These are phyloP conservation scores for Multifurca ochricompacta DNA, from an alignment of 768 basidiomycete species.

Conservation along the genomic window DNA sequence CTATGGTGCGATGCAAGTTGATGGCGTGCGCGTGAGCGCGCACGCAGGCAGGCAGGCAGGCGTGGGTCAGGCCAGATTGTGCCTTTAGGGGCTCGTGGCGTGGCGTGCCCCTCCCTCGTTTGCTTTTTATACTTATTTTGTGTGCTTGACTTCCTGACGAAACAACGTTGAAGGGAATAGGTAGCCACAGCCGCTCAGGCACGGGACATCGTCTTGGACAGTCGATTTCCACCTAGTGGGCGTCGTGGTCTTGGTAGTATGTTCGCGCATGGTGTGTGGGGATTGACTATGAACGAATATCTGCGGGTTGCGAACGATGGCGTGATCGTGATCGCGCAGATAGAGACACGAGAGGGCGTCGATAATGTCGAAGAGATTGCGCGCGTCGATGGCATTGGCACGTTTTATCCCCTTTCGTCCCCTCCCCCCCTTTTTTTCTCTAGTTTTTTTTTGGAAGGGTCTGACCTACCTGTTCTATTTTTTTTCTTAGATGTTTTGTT, in stretches of 20 bases:
- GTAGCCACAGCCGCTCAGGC: conserved; percentile 53
- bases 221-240: conserved; percentile 55
- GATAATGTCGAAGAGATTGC: conserved; percentile 36
- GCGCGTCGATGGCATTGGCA: conserved; percentile 32
- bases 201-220: conserved; percentile 45
- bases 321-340: conserved; percentile 34
- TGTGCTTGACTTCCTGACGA: not conserved
- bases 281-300: conserved; percentile 44
- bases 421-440: too few species aligned
- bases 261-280: conserved; percentile 54
- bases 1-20: conserved; percentile 49
- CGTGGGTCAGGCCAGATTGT: too few species aligned
- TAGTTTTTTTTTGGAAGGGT: too few species aligned
- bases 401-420: conserved; percentile 9
- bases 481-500: conserved; percentile 51
- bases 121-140: too few species aligned
- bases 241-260: conserved; percentile 59
- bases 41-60: too few species aligned
- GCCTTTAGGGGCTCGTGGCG: too few species aligned
- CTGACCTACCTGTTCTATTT: too few species aligned
- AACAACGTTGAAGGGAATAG: conserved; percentile 25
- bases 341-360: conserved; percentile 35
- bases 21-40: too few species aligned
- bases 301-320: conserved; percentile 38
- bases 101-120: too few species aligned